Percentiles rank a stretch among this genome's conserved stretches.
Evolutionary conservation across 805 yeast genomes (phyloP).

Genomic region (Monosporozyma unispora): DNA sequence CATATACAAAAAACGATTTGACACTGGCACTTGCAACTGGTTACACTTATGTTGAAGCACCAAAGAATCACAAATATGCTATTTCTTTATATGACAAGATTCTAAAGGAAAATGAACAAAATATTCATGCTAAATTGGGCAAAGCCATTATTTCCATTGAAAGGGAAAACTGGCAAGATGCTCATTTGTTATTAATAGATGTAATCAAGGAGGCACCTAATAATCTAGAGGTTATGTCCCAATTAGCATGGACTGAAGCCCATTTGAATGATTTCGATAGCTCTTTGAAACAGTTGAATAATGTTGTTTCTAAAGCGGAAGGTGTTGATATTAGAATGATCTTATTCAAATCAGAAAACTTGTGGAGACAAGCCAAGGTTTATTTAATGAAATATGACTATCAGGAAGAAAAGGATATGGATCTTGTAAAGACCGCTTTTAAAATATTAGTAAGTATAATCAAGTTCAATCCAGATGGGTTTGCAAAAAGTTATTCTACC

Average conservation of each 20-base stretch:
- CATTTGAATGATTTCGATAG: constrained; percentile 41
- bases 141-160: constrained; percentile 72
- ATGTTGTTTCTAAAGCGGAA: constrained; percentile 27
- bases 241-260: constrained; percentile 72
- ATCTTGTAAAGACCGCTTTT: constrained; percentile 42
- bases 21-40: constrained; percentile 61
- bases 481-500: constrained; percentile 74
- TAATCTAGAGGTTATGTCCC: constrained; percentile 52
- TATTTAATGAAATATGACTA: constrained; percentile 33
- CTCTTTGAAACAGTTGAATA: constrained; percentile 31
- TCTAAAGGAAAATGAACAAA: constrained; percentile 36
- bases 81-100: constrained; percentile 59
- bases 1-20: constrained; percentile 47
- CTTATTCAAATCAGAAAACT: constrained; percentile 48
- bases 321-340: constrained; percentile 46
- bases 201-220: constrained; percentile 44
- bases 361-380: constrained; percentile 71
- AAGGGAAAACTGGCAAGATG: constrained; percentile 46
- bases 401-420: constrained; percentile 7
- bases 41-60: constrained; percentile 82
- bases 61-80: constrained; percentile 76
- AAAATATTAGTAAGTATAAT: constrained; percentile 51
- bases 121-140: constrained; percentile 64
- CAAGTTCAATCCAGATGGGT: constrained; percentile 49
- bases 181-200: constrained; percentile 42